These are phyloP conservation scores for Neohortaea acidophila DNA, from an alignment of 495 filamentous ascomycete species.

Conservation along the genomic window DNA sequence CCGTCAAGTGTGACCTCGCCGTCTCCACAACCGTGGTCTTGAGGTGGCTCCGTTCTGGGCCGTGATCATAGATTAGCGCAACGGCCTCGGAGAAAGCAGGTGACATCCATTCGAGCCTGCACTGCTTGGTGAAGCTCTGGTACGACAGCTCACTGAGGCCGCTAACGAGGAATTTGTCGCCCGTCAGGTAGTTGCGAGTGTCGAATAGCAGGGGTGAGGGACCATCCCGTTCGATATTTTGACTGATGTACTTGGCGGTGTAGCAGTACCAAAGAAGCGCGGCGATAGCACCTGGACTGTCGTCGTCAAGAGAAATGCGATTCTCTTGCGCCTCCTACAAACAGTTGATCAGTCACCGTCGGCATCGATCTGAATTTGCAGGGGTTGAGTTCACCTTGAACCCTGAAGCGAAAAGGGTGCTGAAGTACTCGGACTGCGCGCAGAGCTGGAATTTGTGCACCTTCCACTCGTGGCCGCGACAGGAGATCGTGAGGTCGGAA, in stretches of 20 bases:
- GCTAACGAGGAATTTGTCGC: background rate
- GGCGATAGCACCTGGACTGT: background rate
- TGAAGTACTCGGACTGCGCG: constrained; percentile 2
- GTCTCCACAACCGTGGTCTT: background rate
- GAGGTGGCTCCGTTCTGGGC: background rate
- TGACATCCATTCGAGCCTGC: background rate
- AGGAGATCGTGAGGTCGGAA: constrained; percentile 4
- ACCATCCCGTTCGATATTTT: background rate
- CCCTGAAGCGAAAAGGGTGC: background rate
- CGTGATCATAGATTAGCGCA: background rate
- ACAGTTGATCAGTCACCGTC: no score
- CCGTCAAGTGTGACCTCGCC: background rate
- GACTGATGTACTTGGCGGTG: background rate
- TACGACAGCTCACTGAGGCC: background rate
- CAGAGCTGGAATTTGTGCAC: constrained; percentile 2
- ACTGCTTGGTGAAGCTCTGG: background rate
- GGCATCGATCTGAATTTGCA: no score
- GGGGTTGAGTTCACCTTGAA: no score
- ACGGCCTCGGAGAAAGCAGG: background rate
- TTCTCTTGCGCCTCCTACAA: background rate
- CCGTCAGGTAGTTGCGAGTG: background rate
- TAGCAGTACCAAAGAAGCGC: background rate
- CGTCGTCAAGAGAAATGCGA: background rate
- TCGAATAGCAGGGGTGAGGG: background rate
- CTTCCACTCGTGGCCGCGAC: constrained; percentile 1